A percentile compares a stretch with the other conserved stretches of the same genome.
Evolutionary conservation across 208 protist genomes (phyloP).

Genomic region (Leishmania gerbilli): DNA sequence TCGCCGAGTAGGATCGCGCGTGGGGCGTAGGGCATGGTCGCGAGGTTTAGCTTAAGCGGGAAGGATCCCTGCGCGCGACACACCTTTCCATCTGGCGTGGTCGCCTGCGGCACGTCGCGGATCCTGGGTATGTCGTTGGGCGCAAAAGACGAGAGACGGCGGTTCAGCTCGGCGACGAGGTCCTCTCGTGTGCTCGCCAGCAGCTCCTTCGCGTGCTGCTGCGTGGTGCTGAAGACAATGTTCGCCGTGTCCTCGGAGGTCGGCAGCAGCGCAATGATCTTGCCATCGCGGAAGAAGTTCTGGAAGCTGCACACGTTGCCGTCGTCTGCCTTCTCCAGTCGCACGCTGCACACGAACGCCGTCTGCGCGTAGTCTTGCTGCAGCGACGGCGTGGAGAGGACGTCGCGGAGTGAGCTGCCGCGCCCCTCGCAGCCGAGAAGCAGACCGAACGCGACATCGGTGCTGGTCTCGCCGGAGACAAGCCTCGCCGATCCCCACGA

Average conservation of each 20-base stretch:
- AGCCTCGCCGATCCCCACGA: slow-evolving; percentile 46
- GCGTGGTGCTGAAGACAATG: slow-evolving; percentile 84
- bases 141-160: slow-evolving; percentile 61
- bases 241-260: slow-evolving; percentile 78
- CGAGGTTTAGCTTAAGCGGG: slow-evolving; percentile 73
- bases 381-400: slow-evolving; percentile 50
- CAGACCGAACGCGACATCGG: slow-evolving; percentile 48
- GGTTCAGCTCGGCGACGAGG: slow-evolving; percentile 74
- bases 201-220: slow-evolving; percentile 60
- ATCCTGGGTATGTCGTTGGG: slow-evolving; percentile 77
- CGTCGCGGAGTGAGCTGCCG: slow-evolving; percentile 69
- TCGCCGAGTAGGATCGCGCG: slow-evolving; percentile 81
- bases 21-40: slow-evolving; percentile 56
- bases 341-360: slow-evolving; percentile 82
- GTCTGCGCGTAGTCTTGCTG: slow-evolving; percentile 86
- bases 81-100: slow-evolving; percentile 36
- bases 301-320: slow-evolving; percentile 89
- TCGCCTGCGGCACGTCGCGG: slow-evolving; percentile 63
- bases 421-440: slow-evolving; percentile 86
- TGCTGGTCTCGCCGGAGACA: slow-evolving; percentile 23
- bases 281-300: slow-evolving; percentile 88
- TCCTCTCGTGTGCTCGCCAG: slow-evolving; percentile 53
- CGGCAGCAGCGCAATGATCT: slow-evolving; percentile 83
- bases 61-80: slow-evolving; percentile 69
- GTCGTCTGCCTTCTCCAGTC: slow-evolving; percentile 60